Conservation (phyloP, 176 grass and related monocot genomes). For the Tillandsia fasciculata region DNA sequence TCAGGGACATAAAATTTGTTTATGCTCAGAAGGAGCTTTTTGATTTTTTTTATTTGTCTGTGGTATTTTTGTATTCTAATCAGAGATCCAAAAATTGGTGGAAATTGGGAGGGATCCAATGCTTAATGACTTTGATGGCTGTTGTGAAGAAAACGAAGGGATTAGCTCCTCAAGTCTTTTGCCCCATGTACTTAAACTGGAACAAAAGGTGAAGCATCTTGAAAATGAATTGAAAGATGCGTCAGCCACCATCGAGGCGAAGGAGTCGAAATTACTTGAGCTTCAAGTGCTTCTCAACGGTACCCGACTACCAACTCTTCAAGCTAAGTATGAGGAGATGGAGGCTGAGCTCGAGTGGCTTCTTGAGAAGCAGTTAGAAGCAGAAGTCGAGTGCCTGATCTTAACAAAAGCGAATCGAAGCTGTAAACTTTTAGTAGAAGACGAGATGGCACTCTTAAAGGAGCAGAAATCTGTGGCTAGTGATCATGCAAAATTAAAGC, state of each 20-base stretch:
- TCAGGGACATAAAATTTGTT: background rate
- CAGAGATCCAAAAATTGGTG: constrained; percentile 42
- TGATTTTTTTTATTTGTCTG: constrained; percentile 1
- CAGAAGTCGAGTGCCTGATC: constrained; percentile 42
- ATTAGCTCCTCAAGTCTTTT: constrained; percentile 5
- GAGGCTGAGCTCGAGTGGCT: constrained; percentile 43
- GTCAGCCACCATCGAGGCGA: constrained; percentile 34
- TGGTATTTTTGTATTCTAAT: constrained; percentile 9
- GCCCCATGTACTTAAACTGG: constrained; percentile 18
- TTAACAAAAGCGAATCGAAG: constrained; percentile 35
- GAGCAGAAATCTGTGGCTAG: constrained; percentile 28
- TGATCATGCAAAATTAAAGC: constrained; percentile 9
- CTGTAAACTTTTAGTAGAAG: constrained; percentile 43
- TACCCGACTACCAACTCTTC: background rate
- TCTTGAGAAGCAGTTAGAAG: constrained; percentile 45
- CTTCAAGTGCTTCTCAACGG: constrained; percentile 31
- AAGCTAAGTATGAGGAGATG: constrained; percentile 21
- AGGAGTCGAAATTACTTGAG: constrained; percentile 33
- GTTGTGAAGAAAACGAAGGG: constrained; percentile 26
- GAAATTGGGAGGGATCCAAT: constrained; percentile 29
- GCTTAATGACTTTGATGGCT: constrained; percentile 20
- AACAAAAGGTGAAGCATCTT: constrained; percentile 41
- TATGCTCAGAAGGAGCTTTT: constrained; percentile 7
- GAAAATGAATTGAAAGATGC: constrained; percentile 41
- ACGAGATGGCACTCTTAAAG: constrained; percentile 27